phyloP scores from a whole-genome alignment of 2,329 filamentous ascomycete genomes.

The Periconia sp. region DNA sequence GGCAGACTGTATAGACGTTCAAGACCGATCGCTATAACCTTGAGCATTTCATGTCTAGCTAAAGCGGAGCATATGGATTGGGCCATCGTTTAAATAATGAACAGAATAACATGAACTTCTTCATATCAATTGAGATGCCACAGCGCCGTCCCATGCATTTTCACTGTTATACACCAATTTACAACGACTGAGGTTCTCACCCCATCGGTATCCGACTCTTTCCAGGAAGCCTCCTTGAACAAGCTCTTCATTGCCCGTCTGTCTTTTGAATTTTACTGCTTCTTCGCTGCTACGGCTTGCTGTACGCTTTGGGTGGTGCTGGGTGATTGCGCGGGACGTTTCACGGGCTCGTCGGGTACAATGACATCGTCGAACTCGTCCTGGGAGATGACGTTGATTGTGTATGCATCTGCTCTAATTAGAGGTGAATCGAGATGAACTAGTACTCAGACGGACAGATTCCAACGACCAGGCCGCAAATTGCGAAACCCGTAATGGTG shows the following conservation, averaged over 20 bases:
- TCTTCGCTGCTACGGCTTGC: slow-evolving; percentile 37
- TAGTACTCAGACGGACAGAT: slow-evolving; percentile 69
- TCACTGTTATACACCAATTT: slow-evolving; percentile 33
- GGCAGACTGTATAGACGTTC: no score
- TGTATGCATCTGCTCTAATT: slow-evolving; percentile 65
- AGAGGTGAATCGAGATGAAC: slow-evolving; percentile 7
- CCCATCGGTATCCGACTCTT: not conserved
- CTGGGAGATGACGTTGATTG: slow-evolving; percentile 86
- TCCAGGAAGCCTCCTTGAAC: not conserved
- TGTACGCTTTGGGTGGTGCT: slow-evolving; percentile 37
- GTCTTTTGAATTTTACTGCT: slow-evolving; percentile 16
- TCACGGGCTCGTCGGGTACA: slow-evolving; percentile 75
- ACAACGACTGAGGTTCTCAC: slow-evolving; percentile 12
- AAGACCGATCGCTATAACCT: no score
- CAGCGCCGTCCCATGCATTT: slow-evolving; percentile 38
- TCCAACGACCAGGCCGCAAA: slow-evolving; percentile 76
- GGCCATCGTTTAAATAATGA: no score
- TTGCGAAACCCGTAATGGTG: slow-evolving; percentile 75
- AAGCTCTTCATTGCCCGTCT: not conserved
- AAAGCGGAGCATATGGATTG: no score
- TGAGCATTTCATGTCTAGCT: no score
- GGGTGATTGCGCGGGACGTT: slow-evolving; percentile 44
- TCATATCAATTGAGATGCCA: slow-evolving; percentile 5
- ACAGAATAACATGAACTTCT: not conserved
- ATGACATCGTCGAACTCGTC: slow-evolving; percentile 97